Base-by-base conservation (phyloP, 2,329 filamentous ascomycete genomes). In the Aspergillus glaucus region DNA sequence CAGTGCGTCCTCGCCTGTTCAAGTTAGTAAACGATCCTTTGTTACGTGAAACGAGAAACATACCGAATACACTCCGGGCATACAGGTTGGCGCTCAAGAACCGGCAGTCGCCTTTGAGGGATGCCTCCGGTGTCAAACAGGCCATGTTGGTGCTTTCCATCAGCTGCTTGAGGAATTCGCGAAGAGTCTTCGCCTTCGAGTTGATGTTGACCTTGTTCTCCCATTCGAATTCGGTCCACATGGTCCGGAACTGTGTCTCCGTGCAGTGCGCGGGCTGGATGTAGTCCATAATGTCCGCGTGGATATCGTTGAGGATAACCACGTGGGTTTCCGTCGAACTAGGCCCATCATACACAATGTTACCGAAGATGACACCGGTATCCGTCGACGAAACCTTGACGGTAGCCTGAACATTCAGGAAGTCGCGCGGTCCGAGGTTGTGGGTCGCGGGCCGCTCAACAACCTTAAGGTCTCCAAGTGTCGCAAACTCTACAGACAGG, bases 201-300 rank as follows among this genome's bases (percentile, higher is more conserved):
- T 96, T 96, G 75, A 98, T 97, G 75, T 98, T 98, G 71, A 98
- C 92, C 81, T 98, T 98, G 76, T 98, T 98, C 78, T 98, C 93
- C 93, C 93, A 98, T 69, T 98, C 93, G 59, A 98, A 98, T 67
- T 98, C 93, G 34, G 93, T 98, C 93, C 93, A 98, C 93, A 98
- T 98, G n/a, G 89, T 95, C 51, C 93, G 84, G 84, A 98, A 98
- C 64, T 97, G 90, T 9, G 92, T 96, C 77, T 98, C 93, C 4
- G 89, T 93, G 78, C 93, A 98, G 14, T 90, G 85, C 6, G 92
- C 92, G 1, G 93, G 93, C 67, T 97, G 92, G 63, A 98, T 98
- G 75, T 98, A 98, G 73, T 98, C 93, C 93, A 98, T 98, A 57
- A 98, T 96, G 65, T 98, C 93, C 49, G 97, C 92, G 64, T 98